phyloP scores from a whole-genome alignment of 176 grass and related monocot species.

The Oryza rufipogon region DNA sequence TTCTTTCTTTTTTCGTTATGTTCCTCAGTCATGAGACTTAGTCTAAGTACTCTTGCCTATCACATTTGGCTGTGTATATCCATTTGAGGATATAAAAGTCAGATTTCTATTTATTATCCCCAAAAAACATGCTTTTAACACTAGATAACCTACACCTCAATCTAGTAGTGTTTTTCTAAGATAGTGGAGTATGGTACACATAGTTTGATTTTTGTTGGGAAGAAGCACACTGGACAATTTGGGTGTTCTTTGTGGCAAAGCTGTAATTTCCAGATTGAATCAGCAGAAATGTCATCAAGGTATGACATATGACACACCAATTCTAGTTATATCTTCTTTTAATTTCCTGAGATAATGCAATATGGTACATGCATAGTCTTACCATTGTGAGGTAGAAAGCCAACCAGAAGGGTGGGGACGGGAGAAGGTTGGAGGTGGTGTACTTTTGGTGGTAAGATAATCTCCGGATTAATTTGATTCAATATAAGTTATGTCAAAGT shows the following conservation, averaged over 20 bases:
- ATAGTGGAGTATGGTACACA: not conserved
- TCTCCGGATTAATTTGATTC: not conserved
- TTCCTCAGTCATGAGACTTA: too few species aligned
- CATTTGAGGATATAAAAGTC: too few species aligned
- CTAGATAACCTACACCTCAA: not conserved
- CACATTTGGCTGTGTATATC: too few species aligned
- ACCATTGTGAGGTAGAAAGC: not conserved
- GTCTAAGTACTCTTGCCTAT: too few species aligned
- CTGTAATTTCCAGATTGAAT: not conserved
- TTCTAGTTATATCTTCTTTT: not conserved
- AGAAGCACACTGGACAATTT: not conserved
- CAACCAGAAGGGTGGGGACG: not conserved
- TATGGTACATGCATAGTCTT: not conserved
- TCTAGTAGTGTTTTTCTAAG: not conserved
- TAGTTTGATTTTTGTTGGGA: not conserved
- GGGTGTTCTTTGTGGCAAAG: not conserved
- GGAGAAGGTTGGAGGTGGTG: not conserved
- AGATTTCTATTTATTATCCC: too few species aligned
- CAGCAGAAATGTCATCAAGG: not conserved
- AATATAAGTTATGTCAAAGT: not conserved
- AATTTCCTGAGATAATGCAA: not conserved
- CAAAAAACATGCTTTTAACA: not conserved
- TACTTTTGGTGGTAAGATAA: not conserved
- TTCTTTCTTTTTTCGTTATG: too few species aligned
- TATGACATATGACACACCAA: not conserved